Evolutionary conservation across 2,329 filamentous ascomycete genomes (phyloP).

Genomic region (Truncatella angustata): DNA sequence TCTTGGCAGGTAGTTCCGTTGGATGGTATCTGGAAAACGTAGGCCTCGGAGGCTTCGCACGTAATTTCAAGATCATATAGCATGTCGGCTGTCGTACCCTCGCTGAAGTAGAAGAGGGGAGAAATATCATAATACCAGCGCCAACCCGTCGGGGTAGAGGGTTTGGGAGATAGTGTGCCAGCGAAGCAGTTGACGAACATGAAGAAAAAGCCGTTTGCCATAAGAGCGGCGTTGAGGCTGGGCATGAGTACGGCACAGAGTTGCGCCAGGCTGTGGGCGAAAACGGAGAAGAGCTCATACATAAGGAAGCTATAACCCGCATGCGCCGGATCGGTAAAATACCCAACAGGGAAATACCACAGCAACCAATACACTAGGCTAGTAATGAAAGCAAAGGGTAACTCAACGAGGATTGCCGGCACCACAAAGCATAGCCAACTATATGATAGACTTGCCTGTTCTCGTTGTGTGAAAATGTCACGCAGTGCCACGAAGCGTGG

Average conservation of each 20-base stretch:
- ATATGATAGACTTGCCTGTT: no score
- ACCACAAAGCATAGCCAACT: no score
- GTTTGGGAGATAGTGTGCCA: slow-evolving; percentile 13
- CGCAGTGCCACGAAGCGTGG: no score
- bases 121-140: slow-evolving; percentile 18
- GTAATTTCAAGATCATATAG: slow-evolving; percentile 13
- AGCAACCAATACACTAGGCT: no score
- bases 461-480: no score
- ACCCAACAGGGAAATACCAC: no score
- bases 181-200: slow-evolving; percentile 28
- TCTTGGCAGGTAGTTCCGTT: slow-evolving; percentile 8
- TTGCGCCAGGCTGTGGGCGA: slow-evolving; percentile 15
- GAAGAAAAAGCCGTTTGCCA: slow-evolving; percentile 20
- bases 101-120: slow-evolving; percentile 13
- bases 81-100: slow-evolving; percentile 10
- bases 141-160: slow-evolving; percentile 16
- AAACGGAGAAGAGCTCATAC: slow-evolving; percentile 12
- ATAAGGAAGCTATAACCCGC: neutral
- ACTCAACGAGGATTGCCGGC: no score
- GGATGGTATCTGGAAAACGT: neutral
- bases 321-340: neutral
- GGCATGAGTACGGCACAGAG: slow-evolving; percentile 14
- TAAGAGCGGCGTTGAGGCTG: slow-evolving; percentile 13
- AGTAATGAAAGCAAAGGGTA: no score
- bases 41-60: neutral